Base-by-base conservation (phyloP, 345 rosid genomes). In the Arabidopsis arenosa region DNA sequence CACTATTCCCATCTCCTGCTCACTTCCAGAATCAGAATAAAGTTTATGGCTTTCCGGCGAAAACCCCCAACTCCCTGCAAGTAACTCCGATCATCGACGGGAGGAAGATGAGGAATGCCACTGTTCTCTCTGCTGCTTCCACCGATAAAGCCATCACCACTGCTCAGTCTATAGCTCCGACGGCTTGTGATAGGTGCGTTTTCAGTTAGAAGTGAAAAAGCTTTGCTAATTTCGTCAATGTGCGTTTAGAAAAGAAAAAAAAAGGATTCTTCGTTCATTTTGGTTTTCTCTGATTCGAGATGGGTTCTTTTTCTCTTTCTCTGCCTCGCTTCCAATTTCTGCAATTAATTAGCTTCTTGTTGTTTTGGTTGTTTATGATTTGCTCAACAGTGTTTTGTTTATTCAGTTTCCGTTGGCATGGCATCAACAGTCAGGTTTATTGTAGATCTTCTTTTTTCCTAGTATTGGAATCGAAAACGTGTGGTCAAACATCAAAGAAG, bases 41-140 rank as follows among this genome's bases (percentile, higher is more conserved):
- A 39, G 14, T 1, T 30, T 10, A 44, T 62, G 74, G 55, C 35
- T 68, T 79, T 60, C 78, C 66, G 7, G 33, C 60, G 15, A 79
- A 37, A 36, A 6, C 23, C 37, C 76, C 67, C 5, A 48, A 48
- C 66, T 67, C 81, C n/a, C 2, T 79, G 13, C 74, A 60, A 51
- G 64, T 78, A 28, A 5, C 74, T 6, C 78, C 73, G 33, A 48
- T 66, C 53, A 41, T 28, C 47, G 70, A 79, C 12, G 70, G 78
- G 70, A 73, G 51, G 66, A 73, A 62, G 35, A 57, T 18, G 70
- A 67, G 71, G 9, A 79, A 63, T 79, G 78, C 65, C 59, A 67
- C 53, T 73, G 52, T 73, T 55, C 26, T 61, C 53, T 14, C 78
- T 0, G 52, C 82, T 69, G 76, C 76, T 26, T 70, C 80, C 32